phyloP scores from a whole-genome alignment of 345 rosid species.

The Fremontodendron californicum region DNA sequence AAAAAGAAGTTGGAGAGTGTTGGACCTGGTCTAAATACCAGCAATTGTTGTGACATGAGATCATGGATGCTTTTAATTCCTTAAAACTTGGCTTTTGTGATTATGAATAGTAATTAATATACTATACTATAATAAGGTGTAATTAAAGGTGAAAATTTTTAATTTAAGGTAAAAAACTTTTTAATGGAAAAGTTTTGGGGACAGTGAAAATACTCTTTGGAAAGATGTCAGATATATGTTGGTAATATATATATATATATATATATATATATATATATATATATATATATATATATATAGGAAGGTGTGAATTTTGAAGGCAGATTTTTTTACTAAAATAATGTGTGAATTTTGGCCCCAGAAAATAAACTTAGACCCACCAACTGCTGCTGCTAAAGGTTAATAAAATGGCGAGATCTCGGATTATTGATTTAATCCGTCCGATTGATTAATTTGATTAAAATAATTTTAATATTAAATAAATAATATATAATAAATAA shows the following conservation, averaged over 20 bases:
- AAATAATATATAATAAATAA: too few relatives aligned
- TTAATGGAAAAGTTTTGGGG: neutral
- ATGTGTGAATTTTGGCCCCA: constrained; percentile 26
- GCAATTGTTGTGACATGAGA: constrained; percentile 21
- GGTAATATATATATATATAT: too few relatives aligned
- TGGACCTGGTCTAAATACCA: constrained; percentile 23
- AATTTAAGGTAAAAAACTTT: neutral
- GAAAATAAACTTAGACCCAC: constrained; percentile 39
- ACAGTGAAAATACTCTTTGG: constrained; percentile 19
- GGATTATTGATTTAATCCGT: too few relatives aligned
- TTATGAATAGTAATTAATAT: neutral
- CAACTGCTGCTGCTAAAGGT: constrained; percentile 22
- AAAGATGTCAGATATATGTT: constrained; percentile 5
- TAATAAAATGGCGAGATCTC: too few relatives aligned
- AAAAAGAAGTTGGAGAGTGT: constrained; percentile 7
- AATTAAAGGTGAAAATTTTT: neutral
- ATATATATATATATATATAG: too few relatives aligned
- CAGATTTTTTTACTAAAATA: neutral
- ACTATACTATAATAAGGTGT: neutral
- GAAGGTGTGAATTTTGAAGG: neutral
- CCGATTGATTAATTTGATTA: too few relatives aligned
- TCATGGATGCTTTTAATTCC: constrained; percentile 22
- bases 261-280: too few relatives aligned
- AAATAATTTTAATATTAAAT: too few relatives aligned
- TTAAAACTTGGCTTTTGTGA: neutral